phyloP scores from a whole-genome alignment of 441 rosid species.

The Eruca vesicaria region DNA sequence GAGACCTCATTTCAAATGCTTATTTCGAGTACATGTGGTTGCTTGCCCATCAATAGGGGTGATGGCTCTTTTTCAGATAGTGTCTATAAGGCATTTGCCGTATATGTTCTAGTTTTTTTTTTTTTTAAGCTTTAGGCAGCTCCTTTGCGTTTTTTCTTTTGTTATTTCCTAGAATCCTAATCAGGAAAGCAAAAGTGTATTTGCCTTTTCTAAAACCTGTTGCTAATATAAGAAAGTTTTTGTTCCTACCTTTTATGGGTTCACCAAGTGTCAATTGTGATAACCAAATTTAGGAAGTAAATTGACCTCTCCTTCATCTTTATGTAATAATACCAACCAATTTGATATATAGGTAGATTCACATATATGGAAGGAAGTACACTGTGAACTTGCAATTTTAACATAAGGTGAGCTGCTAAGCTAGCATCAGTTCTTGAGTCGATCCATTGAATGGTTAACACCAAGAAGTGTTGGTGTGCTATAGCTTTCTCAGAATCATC shows the following conservation, averaged over 20 bases:
- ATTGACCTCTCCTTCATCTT: neutral
- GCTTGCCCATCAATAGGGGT: constrained; percentile 54
- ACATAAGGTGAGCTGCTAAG: neutral
- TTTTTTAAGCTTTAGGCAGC: constrained; percentile 23
- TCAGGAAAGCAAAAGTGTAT: constrained; percentile 17
- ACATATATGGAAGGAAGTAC: neutral
- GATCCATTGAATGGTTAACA: neutral
- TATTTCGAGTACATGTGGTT: constrained; percentile 65
- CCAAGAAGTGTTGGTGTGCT: neutral
- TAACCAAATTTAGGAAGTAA: neutral
- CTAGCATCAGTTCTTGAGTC: neutral
- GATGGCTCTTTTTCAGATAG: constrained; percentile 35
- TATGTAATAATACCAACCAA: neutral
- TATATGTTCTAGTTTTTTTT: constrained; percentile 26
- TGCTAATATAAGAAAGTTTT: constrained; percentile 19
- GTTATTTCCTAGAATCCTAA: constrained; percentile 17
- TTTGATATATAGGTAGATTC: neutral
- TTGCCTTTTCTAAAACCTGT: neutral
- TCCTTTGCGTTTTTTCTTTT: constrained; percentile 21
- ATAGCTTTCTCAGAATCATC: constrained; percentile 38
- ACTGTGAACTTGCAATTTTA: neutral
- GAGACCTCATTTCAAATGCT: constrained; percentile 72
- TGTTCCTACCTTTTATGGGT: neutral
- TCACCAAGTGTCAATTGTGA: neutral
- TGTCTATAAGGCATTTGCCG: constrained; percentile 22